Evolutionary conservation across 1,139 yeast genomes (phyloP).

Genomic region (Candida sp.): DNA sequence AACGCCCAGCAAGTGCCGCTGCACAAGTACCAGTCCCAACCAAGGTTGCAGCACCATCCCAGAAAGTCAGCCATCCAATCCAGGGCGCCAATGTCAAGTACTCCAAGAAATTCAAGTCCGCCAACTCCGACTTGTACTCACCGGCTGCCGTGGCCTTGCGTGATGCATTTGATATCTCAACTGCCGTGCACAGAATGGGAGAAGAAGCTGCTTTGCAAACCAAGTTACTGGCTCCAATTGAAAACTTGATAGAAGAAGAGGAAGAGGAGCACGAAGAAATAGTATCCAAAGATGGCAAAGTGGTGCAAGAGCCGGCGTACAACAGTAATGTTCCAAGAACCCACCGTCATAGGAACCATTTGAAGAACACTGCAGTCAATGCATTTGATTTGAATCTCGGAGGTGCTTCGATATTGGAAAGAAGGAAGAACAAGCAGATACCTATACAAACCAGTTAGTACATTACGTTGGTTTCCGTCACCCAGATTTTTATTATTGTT

Average conservation of each 20-base stretch:
- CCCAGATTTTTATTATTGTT: neutral
- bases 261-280: conserved; percentile 37
- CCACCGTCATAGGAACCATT: conserved; percentile 20
- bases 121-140: conserved; percentile 50
- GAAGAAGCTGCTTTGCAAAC: conserved; percentile 71
- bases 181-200: conserved; percentile 93
- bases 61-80: conserved; percentile 26
- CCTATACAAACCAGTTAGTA: conserved; percentile 12
- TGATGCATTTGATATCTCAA: conserved; percentile 94
- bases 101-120: conserved; percentile 26
- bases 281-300: conserved; percentile 21
- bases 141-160: conserved; percentile 94
- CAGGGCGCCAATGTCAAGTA: conserved; percentile 21
- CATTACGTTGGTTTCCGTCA: neutral
- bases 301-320: conserved; percentile 19
- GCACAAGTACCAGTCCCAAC: conserved; percentile 4
- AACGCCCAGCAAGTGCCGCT: conserved; percentile 11
- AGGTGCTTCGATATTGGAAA: conserved; percentile 81
- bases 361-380: conserved; percentile 17
- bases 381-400: conserved; percentile 74
- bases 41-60: conserved; percentile 3
- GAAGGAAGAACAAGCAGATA: conserved; percentile 55
- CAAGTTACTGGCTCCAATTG: conserved; percentile 26
- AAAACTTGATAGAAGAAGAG: conserved; percentile 41
- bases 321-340: conserved; percentile 12